Conservation (phyloP, 768 basidiomycete genomes). For the Daedaleopsis sinensis region DNA sequence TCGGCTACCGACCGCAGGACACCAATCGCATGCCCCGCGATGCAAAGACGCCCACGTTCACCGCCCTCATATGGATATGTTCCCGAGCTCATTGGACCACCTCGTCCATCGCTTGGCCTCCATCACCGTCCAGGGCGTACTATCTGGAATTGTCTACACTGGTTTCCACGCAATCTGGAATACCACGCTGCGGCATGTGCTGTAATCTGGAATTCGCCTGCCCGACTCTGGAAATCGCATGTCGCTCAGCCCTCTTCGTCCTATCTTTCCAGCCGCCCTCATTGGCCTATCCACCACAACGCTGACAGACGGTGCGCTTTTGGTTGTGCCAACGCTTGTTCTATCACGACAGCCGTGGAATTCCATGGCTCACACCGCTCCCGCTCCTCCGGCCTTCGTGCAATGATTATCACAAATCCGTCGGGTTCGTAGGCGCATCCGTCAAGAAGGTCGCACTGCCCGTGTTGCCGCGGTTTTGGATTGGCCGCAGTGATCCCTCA, state of each 20-base stretch:
- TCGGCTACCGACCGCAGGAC: not conserved
- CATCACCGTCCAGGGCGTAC: slow-evolving; percentile 10
- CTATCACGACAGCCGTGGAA: not conserved
- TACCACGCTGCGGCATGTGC: slow-evolving; percentile 16
- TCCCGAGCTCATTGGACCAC: slow-evolving; percentile 15
- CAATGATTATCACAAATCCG: no score
- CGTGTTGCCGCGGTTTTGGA: no score
- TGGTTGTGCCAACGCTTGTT: slow-evolving; percentile 5
- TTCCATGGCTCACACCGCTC: not conserved
- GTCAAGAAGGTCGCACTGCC: no score
- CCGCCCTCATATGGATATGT: slow-evolving; percentile 10
- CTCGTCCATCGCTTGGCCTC: slow-evolving; percentile 10
- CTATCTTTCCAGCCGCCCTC: slow-evolving; percentile 2
- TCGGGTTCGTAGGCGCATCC: no score
- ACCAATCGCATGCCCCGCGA: slow-evolving; percentile 12
- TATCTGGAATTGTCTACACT: not conserved
- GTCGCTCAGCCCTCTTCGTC: not conserved
- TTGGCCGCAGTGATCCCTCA: no score
- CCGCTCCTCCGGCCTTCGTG: not conserved
- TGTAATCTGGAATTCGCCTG: slow-evolving; percentile 16
- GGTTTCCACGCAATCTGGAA: slow-evolving; percentile 22
- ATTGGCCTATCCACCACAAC: slow-evolving; percentile 7
- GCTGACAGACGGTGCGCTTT: slow-evolving; percentile 10
- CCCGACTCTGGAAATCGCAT: not conserved
- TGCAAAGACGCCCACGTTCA: slow-evolving; percentile 14